These are phyloP conservation scores for Geotrichum fermentans DNA, from an alignment of 1,139 yeast genomes.

Conservation along the genomic window DNA sequence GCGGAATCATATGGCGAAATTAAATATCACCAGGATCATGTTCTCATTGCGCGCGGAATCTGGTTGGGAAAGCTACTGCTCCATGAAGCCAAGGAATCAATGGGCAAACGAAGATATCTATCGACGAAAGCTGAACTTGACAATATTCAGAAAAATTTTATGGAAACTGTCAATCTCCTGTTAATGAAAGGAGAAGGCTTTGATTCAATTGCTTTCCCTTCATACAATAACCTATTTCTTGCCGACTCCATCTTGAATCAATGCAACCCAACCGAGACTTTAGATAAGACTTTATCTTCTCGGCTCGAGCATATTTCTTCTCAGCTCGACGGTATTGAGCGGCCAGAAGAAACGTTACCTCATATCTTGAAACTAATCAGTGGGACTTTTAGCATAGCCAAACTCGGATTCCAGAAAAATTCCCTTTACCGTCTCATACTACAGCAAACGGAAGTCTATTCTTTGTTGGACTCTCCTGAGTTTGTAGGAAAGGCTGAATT, in stretches of 20 bases:
- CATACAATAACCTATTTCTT: slow-evolving; percentile 22
- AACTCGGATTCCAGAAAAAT: slow-evolving; percentile 26
- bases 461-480: slow-evolving; percentile 28
- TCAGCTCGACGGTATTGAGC: slow-evolving; percentile 4
- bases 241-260: slow-evolving; percentile 25
- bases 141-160: slow-evolving; percentile 12
- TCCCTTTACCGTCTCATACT: slow-evolving; percentile 23
- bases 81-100: background rate
- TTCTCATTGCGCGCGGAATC: slow-evolving; percentile 21
- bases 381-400: slow-evolving; percentile 24
- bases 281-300: slow-evolving; percentile 19
- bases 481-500: slow-evolving; percentile 24
- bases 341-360: slow-evolving; percentile 8
- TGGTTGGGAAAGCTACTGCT: slow-evolving; percentile 17
- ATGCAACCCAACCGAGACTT: slow-evolving; percentile 18
- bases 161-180: slow-evolving; percentile 13
- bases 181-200: slow-evolving; percentile 18
- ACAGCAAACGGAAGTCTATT: slow-evolving; percentile 27
- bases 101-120: slow-evolving; percentile 1
- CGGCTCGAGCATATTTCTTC: slow-evolving; percentile 10
- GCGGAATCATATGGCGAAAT: background rate
- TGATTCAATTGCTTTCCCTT: slow-evolving; percentile 12
- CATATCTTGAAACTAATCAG: slow-evolving; percentile 23
- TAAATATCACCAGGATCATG: slow-evolving; percentile 16
- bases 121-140: slow-evolving; percentile 1